Percentiles rank a stretch among this genome's conserved stretches.
These are phyloP conservation scores for Calonectria multiphialidica DNA, from an alignment of 2,329 filamentous ascomycete genomes.

Conservation along the genomic window DNA sequence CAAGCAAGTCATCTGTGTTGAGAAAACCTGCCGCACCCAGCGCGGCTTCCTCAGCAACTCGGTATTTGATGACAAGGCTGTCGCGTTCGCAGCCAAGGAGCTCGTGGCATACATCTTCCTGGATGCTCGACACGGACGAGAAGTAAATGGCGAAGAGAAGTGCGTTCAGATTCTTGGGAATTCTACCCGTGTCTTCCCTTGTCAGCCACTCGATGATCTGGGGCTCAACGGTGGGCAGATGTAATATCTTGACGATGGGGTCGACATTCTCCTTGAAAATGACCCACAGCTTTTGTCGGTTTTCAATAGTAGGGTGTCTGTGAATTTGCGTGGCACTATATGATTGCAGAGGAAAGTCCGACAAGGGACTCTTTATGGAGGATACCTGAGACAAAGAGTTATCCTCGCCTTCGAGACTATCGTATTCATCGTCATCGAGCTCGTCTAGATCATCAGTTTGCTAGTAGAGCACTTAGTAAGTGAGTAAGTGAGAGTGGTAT, in stretches of 20 bases:
- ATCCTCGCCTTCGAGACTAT: neutral
- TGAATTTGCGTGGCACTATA: neutral
- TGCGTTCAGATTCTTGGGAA: neutral
- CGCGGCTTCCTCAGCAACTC: neutral
- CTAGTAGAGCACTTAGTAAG: too few species aligned
- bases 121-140: neutral
- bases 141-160: neutral
- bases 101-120: neutral
- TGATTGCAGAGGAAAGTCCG: neutral
- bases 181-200: neutral
- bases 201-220: neutral
- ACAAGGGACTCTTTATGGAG: neutral
- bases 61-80: neutral
- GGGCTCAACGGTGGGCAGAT: neutral
- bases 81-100: neutral
- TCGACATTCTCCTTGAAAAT: constrained; percentile 3
- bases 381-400: neutral
- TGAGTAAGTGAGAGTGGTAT: too few species aligned
- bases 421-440: neutral
- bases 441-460: neutral
- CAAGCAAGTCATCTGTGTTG: neutral
- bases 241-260: neutral
- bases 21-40: neutral
- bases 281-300: neutral
- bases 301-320: neutral